phyloP scores from a whole-genome alignment of 305 asterid genomes.

The Ilex paraguariensis region DNA sequence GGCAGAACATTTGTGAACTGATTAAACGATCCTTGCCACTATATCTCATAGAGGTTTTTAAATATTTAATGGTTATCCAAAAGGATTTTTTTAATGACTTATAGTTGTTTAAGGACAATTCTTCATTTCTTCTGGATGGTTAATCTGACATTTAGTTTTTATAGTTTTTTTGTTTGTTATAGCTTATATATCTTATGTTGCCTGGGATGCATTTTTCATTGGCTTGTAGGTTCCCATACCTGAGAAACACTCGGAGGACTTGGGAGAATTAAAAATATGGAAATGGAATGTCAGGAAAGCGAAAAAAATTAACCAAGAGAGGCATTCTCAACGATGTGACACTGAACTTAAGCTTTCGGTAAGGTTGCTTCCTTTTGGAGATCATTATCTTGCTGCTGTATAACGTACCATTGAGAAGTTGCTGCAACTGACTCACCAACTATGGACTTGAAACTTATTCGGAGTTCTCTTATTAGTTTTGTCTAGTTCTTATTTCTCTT shows the following conservation, averaged over 20 bases:
- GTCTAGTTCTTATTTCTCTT: background rate
- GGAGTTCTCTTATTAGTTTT: background rate
- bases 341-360: conserved; percentile 87
- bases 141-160: too few relatives aligned
- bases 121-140: too few relatives aligned
- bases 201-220: conserved; percentile 18
- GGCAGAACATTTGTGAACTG: too few relatives aligned
- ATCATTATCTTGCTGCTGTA: background rate
- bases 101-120: too few relatives aligned
- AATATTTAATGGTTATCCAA: too few relatives aligned
- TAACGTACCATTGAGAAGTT: background rate
- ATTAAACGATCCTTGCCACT: too few relatives aligned
- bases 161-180: conserved; percentile 12
- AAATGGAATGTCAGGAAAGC: conserved; percentile 74
- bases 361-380: conserved; percentile 24
- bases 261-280: conserved; percentile 63
- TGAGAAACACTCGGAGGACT: conserved; percentile 55
- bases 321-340: conserved; percentile 89
- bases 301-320: conserved; percentile 80
- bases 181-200: conserved; percentile 10
- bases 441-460: background rate
- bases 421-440: background rate
- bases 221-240: conserved; percentile 66
- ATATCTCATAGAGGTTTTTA: too few relatives aligned
- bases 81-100: too few relatives aligned